These are phyloP conservation scores for Rutstroemia sydowiana DNA, from an alignment of 2,329 filamentous ascomycete species.

Conservation along the genomic window DNA sequence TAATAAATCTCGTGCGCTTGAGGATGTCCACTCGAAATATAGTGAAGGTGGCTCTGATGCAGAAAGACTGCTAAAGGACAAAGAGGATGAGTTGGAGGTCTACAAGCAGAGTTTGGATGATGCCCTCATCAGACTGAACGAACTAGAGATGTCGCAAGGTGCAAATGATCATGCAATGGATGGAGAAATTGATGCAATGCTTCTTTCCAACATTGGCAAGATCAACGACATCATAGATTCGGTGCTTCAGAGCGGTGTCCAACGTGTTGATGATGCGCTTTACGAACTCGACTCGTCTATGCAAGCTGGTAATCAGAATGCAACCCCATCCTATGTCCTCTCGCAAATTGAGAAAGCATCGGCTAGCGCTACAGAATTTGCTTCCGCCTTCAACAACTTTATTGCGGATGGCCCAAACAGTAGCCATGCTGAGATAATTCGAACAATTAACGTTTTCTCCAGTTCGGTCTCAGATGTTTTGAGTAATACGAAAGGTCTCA, in stretches of 20 bases:
- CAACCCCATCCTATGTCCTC: constrained; percentile 86
- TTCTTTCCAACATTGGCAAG: constrained; percentile 80
- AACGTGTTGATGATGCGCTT: constrained; percentile 89
- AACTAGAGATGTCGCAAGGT: constrained; percentile 68
- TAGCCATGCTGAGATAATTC: constrained; percentile 84
- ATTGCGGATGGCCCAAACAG: constrained; percentile 94
- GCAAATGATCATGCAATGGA: constrained; percentile 77
- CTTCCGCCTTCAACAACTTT: constrained; percentile 96
- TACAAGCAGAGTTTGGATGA: constrained; percentile 98
- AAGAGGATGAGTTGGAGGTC: constrained; percentile 95
- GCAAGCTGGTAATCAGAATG: constrained; percentile 98
- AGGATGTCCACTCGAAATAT: constrained; percentile 72
- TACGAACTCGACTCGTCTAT: constrained; percentile 97
- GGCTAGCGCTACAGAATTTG: constrained; percentile 91
- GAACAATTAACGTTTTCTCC: constrained; percentile 82
- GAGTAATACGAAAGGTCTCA: constrained; percentile 93
- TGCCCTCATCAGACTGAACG: constrained; percentile 84
- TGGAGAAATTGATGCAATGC: constrained; percentile 82
- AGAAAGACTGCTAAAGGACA: constrained; percentile 78
- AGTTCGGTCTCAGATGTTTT: constrained; percentile 89
- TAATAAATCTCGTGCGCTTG: constrained; percentile 79
- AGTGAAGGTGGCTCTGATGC: constrained; percentile 79
- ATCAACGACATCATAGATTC: constrained; percentile 98
- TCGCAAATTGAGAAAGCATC: constrained; percentile 97
- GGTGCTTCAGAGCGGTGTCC: constrained; percentile 84